Evolutionary conservation across 345 rosid species (phyloP), one percentile per base, ranked within the genome.

Genomic region (Heritiera fomes): DNA sequence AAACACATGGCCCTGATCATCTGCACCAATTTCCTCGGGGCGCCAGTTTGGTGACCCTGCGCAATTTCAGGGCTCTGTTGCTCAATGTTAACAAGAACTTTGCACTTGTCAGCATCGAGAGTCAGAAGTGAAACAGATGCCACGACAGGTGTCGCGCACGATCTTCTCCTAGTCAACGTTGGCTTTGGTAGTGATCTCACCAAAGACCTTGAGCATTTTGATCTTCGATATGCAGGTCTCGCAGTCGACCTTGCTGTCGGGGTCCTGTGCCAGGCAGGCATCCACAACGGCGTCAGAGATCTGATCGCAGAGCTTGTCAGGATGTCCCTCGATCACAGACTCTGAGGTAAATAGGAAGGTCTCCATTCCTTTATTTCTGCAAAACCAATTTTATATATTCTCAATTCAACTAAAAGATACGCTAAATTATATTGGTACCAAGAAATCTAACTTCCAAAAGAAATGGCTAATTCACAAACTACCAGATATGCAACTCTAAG

Each of bases 261-360:
- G 85, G 81, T 90, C 94, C 80, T 87, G 90, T 11, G 85, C 89
- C 49, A 90, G 80, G 30, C 94, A 90, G 47, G 94, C 92, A 23
- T 90, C 94, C n/a, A 90, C 92, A 68, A 90, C 83, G 0, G 94
- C 94, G 23, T 90, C 92, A 8, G 94, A 90, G 83, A 90, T 82
- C 87, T 90, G 94, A 79, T 90, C 94, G 10, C 94, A 90, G 13
- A 90, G 92, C 86, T 90, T 90, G 86, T 90, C 94, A 2, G 94
- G 94, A 62, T 90, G 94, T 56, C 94, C 92, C 84, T 90, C 94
- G 83, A 89, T 90, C 23, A 90, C 94, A 2, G 92, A 90, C 73
- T 90, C 94, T 0, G 94, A 90, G 47, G 94, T 90, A 56, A 87
- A 90, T 80, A 90, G 86, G 82, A 90, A 90, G 23, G 92, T 87